Conservation (phyloP, 805 yeast species). For the Sugiyamaella mastotermitis region DNA sequence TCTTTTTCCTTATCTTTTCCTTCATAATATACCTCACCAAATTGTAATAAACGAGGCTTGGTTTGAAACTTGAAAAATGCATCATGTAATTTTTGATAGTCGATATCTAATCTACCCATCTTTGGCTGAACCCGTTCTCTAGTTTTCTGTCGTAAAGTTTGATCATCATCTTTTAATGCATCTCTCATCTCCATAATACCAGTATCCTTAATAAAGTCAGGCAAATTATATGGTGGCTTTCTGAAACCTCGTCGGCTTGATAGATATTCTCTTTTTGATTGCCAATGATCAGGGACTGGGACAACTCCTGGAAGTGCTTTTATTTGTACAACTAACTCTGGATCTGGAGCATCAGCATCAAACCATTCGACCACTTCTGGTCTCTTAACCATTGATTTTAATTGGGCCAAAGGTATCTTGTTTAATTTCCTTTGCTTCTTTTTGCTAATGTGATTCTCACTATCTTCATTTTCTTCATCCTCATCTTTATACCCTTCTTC, state of each 20-base stretch:
- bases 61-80: slow-evolving; percentile 82
- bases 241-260: slow-evolving; percentile 60
- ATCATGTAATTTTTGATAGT: slow-evolving; percentile 71
- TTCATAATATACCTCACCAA: slow-evolving; percentile 78
- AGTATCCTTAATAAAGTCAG: slow-evolving; percentile 70
- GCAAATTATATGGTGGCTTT: slow-evolving; percentile 68
- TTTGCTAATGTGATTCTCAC: slow-evolving; percentile 28
- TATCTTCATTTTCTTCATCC: slow-evolving; percentile 24
- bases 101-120: slow-evolving; percentile 79
- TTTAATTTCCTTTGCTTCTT: slow-evolving; percentile 46
- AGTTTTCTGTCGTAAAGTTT: slow-evolving; percentile 61
- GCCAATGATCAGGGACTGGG: slow-evolving; percentile 85
- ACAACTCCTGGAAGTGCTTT: slow-evolving; percentile 63
- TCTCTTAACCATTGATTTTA: slow-evolving; percentile 52
- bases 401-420: slow-evolving; percentile 58
- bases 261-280: slow-evolving; percentile 65
- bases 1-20: slow-evolving; percentile 56
- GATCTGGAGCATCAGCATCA: slow-evolving; percentile 81
- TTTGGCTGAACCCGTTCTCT: slow-evolving; percentile 87
- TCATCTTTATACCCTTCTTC: slow-evolving; percentile 17
- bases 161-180: slow-evolving; percentile 42
- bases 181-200: slow-evolving; percentile 86
- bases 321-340: slow-evolving; percentile 55
- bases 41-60: slow-evolving; percentile 61
- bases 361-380: slow-evolving; percentile 84